Evolutionary conservation across 2,329 filamentous ascomycete species (phyloP).

Genomic region (Colletotrichum chlorophyti): DNA sequence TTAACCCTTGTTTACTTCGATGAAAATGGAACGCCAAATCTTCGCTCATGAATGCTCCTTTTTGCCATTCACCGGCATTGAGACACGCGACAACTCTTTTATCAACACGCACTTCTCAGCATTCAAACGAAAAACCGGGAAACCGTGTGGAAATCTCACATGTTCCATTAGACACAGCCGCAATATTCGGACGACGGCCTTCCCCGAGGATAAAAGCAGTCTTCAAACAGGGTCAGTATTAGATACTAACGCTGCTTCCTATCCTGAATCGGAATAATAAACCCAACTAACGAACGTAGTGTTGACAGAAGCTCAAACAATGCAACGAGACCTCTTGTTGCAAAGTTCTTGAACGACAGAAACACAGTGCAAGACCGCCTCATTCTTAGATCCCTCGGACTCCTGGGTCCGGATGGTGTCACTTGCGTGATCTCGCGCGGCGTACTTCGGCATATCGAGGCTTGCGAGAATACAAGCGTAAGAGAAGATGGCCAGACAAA

Average conservation of each 20-base stretch:
- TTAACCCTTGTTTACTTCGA: background rate
- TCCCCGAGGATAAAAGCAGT: background rate
- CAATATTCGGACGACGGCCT: background rate
- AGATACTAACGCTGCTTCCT: background rate
- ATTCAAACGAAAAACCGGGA: background rate
- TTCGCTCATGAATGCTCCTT: background rate
- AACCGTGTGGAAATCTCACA: background rate
- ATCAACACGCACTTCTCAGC: background rate
- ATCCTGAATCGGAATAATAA: background rate
- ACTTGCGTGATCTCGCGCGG: background rate
- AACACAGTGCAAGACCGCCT: background rate
- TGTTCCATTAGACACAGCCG: background rate
- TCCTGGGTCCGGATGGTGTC: too few species aligned
- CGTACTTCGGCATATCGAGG: background rate
- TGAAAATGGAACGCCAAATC: background rate
- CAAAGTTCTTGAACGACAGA: background rate
- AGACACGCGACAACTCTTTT: background rate
- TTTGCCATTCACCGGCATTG: background rate
- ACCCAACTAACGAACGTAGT: background rate
- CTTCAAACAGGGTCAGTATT: background rate
- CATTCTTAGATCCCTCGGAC: background rate
- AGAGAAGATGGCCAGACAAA: too few species aligned
- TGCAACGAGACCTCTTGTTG: background rate
- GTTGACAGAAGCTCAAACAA: background rate
- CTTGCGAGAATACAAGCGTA: background rate